Conservation (phyloP, 192 early-diverging fungal genomes). For the Backusella mclennaniae region DNA sequence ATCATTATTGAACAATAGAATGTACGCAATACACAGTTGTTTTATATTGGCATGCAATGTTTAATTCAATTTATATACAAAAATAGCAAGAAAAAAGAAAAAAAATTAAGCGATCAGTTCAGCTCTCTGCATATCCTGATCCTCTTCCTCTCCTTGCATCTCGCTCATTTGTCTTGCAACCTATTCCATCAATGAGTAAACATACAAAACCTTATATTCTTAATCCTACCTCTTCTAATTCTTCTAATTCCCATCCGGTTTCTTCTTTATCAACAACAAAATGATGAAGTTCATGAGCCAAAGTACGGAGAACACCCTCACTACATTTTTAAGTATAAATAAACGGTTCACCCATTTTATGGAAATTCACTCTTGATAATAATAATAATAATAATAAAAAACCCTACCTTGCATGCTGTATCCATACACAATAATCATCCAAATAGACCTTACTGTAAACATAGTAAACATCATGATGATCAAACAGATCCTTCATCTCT, state of each 20-base stretch:
- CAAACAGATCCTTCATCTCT: conserved; percentile 75
- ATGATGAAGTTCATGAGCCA: conserved; percentile 81
- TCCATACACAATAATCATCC: conserved; percentile 97
- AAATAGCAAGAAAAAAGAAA: background rate
- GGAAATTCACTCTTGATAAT: too few species aligned
- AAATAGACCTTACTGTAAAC: conserved; percentile 85
- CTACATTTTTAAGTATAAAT: conserved; percentile 27
- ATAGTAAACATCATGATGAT: conserved; percentile 86
- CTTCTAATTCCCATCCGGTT: conserved; percentile 78
- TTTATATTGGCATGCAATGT: background rate
- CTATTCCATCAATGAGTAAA: background rate
- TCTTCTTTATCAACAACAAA: conserved; percentile 66
- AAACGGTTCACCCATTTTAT: background rate
- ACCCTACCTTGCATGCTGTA: conserved; percentile 71
- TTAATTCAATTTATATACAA: background rate
- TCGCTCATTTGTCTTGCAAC: conserved; percentile 20
- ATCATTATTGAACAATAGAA: background rate
- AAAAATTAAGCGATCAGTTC: background rate
- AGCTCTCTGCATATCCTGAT: conserved; percentile 10
- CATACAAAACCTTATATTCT: background rate
- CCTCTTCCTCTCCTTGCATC: background rate
- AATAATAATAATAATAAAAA: background rate
- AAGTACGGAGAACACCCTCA: conserved; percentile 68
- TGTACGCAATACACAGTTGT: too few species aligned
- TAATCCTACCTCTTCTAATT: conserved; percentile 60